Percentiles rank a stretch among this genome's conserved stretches.
Evolutionary conservation across 2,329 filamentous ascomycete genomes (phyloP).

Genomic region (Tolypocladium paradoxum): DNA sequence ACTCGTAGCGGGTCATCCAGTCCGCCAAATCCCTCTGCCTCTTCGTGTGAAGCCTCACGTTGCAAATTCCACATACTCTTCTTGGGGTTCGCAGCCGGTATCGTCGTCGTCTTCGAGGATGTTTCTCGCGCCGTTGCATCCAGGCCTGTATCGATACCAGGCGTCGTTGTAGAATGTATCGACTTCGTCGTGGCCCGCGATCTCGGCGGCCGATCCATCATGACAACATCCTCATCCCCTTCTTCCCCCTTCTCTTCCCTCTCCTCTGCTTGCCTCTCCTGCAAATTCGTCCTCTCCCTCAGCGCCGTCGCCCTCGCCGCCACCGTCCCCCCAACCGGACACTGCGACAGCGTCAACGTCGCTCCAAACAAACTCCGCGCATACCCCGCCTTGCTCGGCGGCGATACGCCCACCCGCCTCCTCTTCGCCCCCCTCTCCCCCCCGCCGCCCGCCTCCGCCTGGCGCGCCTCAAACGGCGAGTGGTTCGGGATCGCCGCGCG

Average conservation of each 20-base stretch:
- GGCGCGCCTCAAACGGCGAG: conserved; percentile 23
- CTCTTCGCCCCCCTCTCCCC: conserved; percentile 14
- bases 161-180: not conserved
- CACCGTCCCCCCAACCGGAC: conserved; percentile 6
- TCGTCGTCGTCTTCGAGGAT: not conserved
- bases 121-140: no score
- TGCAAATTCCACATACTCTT: not conserved
- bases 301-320: conserved; percentile 7
- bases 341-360: conserved; percentile 18
- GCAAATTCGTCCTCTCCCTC: conserved; percentile 10
- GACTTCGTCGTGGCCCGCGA: not conserved
- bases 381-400: conserved; percentile 21
- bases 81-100: no score
- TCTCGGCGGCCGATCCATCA: conserved; percentile 2
- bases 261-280: not conserved
- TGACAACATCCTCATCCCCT: conserved; percentile 4
- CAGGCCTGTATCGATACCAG: no score
- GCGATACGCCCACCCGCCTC: conserved; percentile 16
- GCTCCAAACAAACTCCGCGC: conserved; percentile 25
- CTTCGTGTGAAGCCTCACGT: not conserved
- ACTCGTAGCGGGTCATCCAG: not conserved
- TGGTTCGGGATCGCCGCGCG: conserved; percentile 20
- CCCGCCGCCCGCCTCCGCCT: conserved; percentile 5
- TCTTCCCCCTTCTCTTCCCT: not conserved
- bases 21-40: not conserved